These are phyloP conservation scores for Epichloe festucae DNA, from an alignment of 2,329 filamentous ascomycete genomes.

Conservation along the genomic window DNA sequence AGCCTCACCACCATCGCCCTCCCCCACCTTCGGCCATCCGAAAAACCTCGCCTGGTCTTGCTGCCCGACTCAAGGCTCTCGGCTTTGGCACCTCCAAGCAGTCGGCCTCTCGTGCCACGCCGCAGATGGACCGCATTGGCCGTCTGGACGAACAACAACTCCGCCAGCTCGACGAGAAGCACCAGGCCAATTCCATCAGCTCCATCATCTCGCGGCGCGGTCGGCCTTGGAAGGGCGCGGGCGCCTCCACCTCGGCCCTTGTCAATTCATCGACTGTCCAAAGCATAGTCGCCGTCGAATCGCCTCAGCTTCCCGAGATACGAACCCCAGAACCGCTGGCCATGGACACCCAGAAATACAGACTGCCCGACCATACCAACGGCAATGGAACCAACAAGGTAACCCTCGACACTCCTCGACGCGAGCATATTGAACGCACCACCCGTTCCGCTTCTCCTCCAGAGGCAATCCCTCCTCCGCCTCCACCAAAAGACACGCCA, in stretches of 20 bases:
- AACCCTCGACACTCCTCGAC: constrained; percentile 41
- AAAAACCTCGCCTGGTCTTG: constrained; percentile 51
- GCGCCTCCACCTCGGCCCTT: constrained; percentile 22
- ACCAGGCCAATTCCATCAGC: constrained; percentile 40
- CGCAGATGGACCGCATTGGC: constrained; percentile 40
- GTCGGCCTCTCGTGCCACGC: constrained; percentile 14
- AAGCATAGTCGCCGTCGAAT: constrained; percentile 16
- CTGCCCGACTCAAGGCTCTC: constrained; percentile 51
- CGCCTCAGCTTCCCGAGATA: constrained; percentile 37
- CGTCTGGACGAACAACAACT: constrained; percentile 60
- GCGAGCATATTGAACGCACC: constrained; percentile 43
- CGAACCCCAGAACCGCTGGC: constrained; percentile 35
- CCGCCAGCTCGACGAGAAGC: constrained; percentile 50
- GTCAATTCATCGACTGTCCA: constrained; percentile 12
- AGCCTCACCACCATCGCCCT: constrained; percentile 12
- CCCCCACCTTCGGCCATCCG: constrained; percentile 26
- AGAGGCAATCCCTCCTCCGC: constrained; percentile 23
- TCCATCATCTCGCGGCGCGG: constrained; percentile 49
- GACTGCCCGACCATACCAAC: constrained; percentile 56
- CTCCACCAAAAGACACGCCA: constrained; percentile 28
- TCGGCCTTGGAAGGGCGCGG: constrained; percentile 58
- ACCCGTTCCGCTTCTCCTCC: constrained; percentile 26
- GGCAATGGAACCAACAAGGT: constrained; percentile 56
- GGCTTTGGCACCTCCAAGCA: constrained; percentile 40
- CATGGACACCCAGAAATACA: constrained; percentile 64